Evolutionary conservation across 257 asterid genomes (phyloP).

Genomic region (Plectranthus barbatus): DNA sequence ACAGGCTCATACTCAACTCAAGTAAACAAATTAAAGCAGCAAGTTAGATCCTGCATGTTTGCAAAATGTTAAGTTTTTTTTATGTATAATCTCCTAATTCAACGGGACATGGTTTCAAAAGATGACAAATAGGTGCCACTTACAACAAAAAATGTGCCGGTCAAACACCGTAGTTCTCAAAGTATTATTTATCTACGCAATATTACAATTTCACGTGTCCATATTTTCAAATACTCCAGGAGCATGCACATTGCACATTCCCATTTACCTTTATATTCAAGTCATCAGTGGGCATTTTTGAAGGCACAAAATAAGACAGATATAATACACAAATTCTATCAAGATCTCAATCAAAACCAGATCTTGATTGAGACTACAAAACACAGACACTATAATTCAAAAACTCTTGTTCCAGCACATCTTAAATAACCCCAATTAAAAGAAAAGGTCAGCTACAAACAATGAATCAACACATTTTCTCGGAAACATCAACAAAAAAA

Average conservation of each 20-base stretch:
- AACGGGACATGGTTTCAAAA: background rate
- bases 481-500: too few relatives aligned
- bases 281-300: background rate
- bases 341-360: too few relatives aligned
- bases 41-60: background rate
- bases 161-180: background rate
- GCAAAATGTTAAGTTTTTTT: background rate
- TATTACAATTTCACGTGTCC: background rate
- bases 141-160: background rate
- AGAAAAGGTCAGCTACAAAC: too few relatives aligned
- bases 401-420: too few relatives aligned
- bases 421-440: too few relatives aligned
- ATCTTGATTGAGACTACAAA: too few relatives aligned
- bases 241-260: too few relatives aligned
- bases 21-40: too few relatives aligned
- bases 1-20: background rate
- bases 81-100: too few relatives aligned
- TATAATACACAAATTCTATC: background rate
- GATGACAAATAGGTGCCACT: background rate
- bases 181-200: background rate
- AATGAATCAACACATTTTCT: too few relatives aligned
- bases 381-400: too few relatives aligned
- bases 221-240: background rate
- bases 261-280: background rate
- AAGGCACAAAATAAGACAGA: background rate